Conservation (phyloP, 495 filamentous ascomycete species). For the Neurospora tetrasperma region DNA sequence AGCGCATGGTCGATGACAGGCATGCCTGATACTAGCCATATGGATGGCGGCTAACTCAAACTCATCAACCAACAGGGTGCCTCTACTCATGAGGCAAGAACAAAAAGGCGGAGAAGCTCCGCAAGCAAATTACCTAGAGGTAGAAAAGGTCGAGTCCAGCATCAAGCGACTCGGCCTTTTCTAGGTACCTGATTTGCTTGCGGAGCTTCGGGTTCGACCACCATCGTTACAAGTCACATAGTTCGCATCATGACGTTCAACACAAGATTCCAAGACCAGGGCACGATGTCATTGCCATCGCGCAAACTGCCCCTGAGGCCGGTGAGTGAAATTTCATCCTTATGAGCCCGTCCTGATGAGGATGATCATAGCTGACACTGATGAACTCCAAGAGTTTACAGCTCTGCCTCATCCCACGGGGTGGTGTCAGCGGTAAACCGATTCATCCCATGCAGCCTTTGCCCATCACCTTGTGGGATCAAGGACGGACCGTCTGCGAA, state of each 20-base stretch:
- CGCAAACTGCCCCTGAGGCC: background rate
- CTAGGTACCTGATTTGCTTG: too few relatives aligned
- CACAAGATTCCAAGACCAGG: too few relatives aligned
- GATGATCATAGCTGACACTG: background rate
- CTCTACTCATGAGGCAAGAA: slow-evolving; percentile 30
- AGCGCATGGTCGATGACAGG: background rate
- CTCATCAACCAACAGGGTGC: background rate
- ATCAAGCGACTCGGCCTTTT: too few relatives aligned
- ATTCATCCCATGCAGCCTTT: background rate
- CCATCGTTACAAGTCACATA: background rate
- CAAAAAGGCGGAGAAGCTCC: slow-evolving; percentile 38
- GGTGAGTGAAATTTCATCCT: background rate
- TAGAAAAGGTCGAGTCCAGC: slow-evolving; percentile 38
- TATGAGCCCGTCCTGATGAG: background rate
- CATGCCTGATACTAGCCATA: background rate
- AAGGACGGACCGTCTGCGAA: too few relatives aligned
- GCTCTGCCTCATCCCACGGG: background rate
- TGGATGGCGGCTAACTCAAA: background rate
- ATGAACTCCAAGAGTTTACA: background rate
- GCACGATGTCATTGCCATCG: too few relatives aligned
- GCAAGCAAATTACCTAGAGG: slow-evolving; percentile 22
- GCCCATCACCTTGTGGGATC: background rate
- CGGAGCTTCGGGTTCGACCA: background rate
- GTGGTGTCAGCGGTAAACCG: background rate
- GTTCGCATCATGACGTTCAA: too few relatives aligned